Conservation (phyloP, 495 filamentous ascomycete species). For the Penicillium manginii region DNA sequence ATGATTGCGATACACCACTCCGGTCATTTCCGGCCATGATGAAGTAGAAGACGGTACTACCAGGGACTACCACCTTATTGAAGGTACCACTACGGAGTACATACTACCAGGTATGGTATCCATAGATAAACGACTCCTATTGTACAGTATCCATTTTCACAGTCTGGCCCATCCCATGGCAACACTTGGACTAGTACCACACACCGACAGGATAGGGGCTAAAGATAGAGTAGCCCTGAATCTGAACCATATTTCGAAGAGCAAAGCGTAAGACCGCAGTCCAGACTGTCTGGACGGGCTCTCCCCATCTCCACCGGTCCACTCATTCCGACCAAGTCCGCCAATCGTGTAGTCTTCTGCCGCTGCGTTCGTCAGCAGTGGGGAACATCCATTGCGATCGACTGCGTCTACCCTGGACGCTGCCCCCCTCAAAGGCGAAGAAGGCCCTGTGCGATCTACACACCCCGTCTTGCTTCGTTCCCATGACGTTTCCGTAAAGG, state of each 20-base stretch:
- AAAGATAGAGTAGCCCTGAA: neutral
- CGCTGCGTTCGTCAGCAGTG: constrained; percentile 37
- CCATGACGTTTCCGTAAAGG: constrained; percentile 37
- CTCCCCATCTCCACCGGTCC: constrained; percentile 19
- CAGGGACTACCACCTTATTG: neutral
- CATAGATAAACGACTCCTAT: no score
- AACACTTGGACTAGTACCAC: neutral
- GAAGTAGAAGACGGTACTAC: neutral
- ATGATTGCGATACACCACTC: neutral
- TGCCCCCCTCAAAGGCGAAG: constrained; percentile 12
- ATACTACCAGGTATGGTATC: neutral
- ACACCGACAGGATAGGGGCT: neutral
- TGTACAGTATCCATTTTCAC: no score
- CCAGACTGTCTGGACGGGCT: constrained; percentile 21
- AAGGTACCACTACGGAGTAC: neutral
- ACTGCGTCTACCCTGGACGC: constrained; percentile 23
- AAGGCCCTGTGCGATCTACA: constrained; percentile 23
- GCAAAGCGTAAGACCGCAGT: constrained; percentile 5
- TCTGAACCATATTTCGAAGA: neutral
- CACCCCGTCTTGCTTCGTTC: constrained; percentile 9
- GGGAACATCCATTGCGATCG: constrained; percentile 33
- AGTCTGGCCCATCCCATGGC: no score
- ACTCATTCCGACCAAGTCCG: constrained; percentile 21
- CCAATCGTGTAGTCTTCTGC: constrained; percentile 16
- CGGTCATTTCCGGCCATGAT: constrained; percentile 4